phyloP scores from a whole-genome alignment of 2,329 filamentous ascomycete genomes.

The Paraphoma sp. region DNA sequence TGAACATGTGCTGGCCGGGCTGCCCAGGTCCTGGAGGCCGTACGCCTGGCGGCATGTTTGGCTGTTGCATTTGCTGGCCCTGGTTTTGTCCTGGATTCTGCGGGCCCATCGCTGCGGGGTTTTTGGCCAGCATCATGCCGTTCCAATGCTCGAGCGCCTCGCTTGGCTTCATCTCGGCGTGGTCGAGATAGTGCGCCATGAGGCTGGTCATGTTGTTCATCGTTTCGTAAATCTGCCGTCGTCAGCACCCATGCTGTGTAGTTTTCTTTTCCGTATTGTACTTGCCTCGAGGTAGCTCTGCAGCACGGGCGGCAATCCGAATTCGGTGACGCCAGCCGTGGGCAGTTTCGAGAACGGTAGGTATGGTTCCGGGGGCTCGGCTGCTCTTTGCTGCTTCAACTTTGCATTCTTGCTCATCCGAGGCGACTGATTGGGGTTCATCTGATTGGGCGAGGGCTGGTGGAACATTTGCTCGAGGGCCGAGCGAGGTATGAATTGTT shows the following conservation, averaged over 20 bases:
- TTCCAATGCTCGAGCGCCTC: slow-evolving; percentile 64
- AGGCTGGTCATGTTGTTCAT: slow-evolving; percentile 69
- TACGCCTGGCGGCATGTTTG: slow-evolving; percentile 37
- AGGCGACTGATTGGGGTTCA: slow-evolving; percentile 64
- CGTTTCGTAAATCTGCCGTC: slow-evolving; percentile 66
- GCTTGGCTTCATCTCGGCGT: slow-evolving; percentile 59
- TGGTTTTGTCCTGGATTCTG: slow-evolving; percentile 29
- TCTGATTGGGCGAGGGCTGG: slow-evolving; percentile 53
- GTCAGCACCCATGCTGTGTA: slow-evolving; percentile 30
- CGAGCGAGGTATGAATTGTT: slow-evolving; percentile 81
- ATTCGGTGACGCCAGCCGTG: slow-evolving; percentile 55
- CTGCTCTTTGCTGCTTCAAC: slow-evolving; percentile 46
- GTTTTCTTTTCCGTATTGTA: slow-evolving; percentile 7
- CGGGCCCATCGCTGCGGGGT: slow-evolving; percentile 21
- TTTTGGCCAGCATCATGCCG: slow-evolving; percentile 48
- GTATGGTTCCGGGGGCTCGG: slow-evolving; percentile 45
- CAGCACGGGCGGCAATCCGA: slow-evolving; percentile 63
- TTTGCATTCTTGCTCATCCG: slow-evolving; percentile 63
- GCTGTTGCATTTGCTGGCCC: slow-evolving; percentile 37
- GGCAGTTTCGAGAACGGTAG: slow-evolving; percentile 55
- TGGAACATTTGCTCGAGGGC: slow-evolving; percentile 56
- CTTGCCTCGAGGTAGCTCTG: slow-evolving; percentile 69
- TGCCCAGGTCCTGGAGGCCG: slow-evolving; percentile 41
- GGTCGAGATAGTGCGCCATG: slow-evolving; percentile 63
- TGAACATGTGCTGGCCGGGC: slow-evolving; percentile 53